A percentile compares a stretch with the other conserved stretches of the same genome.
phyloP scores from a whole-genome alignment of 345 rosid species.

The Sonneratia alba region DNA sequence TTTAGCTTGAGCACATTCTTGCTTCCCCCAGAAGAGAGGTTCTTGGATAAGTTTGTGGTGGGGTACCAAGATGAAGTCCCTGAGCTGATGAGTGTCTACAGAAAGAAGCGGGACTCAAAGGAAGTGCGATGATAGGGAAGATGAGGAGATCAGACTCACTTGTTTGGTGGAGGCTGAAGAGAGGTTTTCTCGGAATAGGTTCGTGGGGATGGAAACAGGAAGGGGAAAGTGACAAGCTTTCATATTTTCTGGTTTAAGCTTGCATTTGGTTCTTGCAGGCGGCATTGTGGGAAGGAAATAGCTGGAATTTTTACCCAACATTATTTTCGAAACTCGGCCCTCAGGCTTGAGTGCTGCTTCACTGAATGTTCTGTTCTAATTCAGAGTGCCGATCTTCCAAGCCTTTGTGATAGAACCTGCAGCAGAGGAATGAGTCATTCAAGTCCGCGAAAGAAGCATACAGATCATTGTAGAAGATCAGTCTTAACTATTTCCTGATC shows the following conservation, averaged over 20 bases:
- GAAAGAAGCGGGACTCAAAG: neutral
- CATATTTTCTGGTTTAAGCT: neutral
- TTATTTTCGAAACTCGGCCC: neutral
- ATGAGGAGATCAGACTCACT: neutral
- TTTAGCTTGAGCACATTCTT: neutral
- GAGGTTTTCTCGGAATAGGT: neutral
- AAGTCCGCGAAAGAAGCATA: neutral
- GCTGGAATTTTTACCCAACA: neutral
- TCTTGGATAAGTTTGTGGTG: conserved; percentile 7
- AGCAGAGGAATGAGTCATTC: neutral
- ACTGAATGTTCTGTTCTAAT: neutral
- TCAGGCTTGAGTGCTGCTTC: neutral
- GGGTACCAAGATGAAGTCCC: neutral
- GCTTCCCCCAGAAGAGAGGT: conserved; percentile 8
- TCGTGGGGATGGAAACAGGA: neutral
- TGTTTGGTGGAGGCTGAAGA: neutral
- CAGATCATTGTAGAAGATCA: neutral
- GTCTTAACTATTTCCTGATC: neutral
- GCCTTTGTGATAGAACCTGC: neutral
- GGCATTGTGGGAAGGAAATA: neutral
- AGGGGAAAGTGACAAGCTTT: neutral
- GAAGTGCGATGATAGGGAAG: neutral
- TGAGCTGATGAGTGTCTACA: neutral
- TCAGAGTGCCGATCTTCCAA: neutral
- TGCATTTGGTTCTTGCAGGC: neutral